phyloP scores from a whole-genome alignment of 164 flowering plant species.

The Chimonanthus praecox region DNA sequence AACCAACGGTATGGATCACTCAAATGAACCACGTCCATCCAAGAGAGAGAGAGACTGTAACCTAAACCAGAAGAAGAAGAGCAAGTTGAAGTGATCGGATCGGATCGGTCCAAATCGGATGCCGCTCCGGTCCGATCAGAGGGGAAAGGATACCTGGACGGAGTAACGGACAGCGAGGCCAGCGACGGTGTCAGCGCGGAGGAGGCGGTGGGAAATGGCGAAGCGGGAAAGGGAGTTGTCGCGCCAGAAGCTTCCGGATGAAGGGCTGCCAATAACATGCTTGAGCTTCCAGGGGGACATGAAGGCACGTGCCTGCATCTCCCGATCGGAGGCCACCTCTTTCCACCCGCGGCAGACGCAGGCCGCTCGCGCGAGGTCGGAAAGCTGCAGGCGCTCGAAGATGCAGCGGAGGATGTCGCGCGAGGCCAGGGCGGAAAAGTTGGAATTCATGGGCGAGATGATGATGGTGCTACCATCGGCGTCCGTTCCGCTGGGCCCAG shows the following conservation, averaged over 20 bases:
- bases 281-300: constrained; percentile 67
- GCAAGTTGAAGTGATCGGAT: too few relatives aligned
- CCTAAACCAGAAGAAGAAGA: too few relatives aligned
- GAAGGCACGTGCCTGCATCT: constrained; percentile 50
- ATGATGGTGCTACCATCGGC: constrained; percentile 4
- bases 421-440: constrained; percentile 54
- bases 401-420: constrained; percentile 61
- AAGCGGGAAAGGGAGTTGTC: constrained; percentile 59
- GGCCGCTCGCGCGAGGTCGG: constrained; percentile 83
- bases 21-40: too few relatives aligned
- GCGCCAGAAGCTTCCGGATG: constrained; percentile 74
- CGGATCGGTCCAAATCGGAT: background rate
- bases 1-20: too few relatives aligned
- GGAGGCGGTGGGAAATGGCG: constrained; percentile 70
- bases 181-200: constrained; percentile 63
- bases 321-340: constrained; percentile 57
- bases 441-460: constrained; percentile 72
- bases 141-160: constrained; percentile 57
- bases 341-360: constrained; percentile 79
- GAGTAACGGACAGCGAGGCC: constrained; percentile 89
- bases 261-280: constrained; percentile 64
- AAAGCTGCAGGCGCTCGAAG: constrained; percentile 47
- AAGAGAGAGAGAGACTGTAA: background rate
- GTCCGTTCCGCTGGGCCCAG: too few relatives aligned
- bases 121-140: background rate